These are phyloP conservation scores for Puccinellia tenuiflora DNA, from an alignment of 176 grass and related monocot genomes.

Conservation along the genomic window DNA sequence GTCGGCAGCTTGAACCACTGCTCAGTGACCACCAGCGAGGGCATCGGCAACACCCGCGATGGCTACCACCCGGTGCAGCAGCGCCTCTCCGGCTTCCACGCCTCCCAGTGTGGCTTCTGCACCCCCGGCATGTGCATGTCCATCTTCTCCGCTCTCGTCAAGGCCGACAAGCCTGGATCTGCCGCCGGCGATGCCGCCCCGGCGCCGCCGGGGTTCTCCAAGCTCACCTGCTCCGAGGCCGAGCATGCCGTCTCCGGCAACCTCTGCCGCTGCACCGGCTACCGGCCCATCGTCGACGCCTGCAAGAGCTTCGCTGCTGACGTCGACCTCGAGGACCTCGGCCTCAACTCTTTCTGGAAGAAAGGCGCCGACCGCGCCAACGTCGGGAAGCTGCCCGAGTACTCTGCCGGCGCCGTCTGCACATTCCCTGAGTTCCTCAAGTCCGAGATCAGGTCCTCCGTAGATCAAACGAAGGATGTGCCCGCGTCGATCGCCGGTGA, in stretches of 20 bases:
- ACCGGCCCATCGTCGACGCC: slow-evolving; percentile 64
- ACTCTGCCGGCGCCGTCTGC: slow-evolving; percentile 25
- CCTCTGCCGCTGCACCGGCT: slow-evolving; percentile 79
- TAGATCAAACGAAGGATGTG: not conserved
- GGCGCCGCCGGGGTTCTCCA: slow-evolving; percentile 51
- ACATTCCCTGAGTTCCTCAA: slow-evolving; percentile 84
- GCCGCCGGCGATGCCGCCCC: not conserved
- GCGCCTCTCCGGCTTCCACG: slow-evolving; percentile 70
- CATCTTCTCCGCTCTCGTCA: slow-evolving; percentile 67
- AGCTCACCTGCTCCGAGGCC: slow-evolving; percentile 54
- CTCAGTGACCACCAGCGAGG: slow-evolving; percentile 81
- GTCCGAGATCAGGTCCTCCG: slow-evolving; percentile 52
- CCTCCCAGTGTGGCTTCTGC: slow-evolving; percentile 92
- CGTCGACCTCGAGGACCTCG: slow-evolving; percentile 83
- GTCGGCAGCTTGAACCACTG: slow-evolving; percentile 49
- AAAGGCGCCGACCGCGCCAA: slow-evolving; percentile 30
- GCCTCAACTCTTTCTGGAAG: slow-evolving; percentile 80
- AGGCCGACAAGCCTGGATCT: slow-evolving; percentile 44
- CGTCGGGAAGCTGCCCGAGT: slow-evolving; percentile 33
- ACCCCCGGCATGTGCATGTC: slow-evolving; percentile 93
- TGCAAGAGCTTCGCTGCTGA: slow-evolving; percentile 83
- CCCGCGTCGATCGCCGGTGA: not conserved
- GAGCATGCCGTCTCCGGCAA: slow-evolving; percentile 67
- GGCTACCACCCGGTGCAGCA: slow-evolving; percentile 75
- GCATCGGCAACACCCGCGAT: slow-evolving; percentile 62